Evolutionary conservation across 2,329 filamentous ascomycete genomes (phyloP).

Genomic region (Alternaria gaisen): DNA sequence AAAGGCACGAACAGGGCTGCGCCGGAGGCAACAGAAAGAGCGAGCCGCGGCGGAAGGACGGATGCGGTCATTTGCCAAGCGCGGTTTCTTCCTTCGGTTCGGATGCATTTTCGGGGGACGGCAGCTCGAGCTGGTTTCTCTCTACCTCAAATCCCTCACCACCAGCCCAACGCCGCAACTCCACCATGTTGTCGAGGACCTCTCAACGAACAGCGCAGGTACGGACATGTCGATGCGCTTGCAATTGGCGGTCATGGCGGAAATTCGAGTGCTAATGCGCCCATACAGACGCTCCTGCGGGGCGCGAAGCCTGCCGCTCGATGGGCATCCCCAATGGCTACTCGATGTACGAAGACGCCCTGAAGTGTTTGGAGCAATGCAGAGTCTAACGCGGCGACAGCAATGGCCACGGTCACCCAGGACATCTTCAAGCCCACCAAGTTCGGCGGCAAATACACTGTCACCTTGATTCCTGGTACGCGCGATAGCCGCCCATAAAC

Average conservation of each 20-base stretch:
- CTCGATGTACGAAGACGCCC: slow-evolving; percentile 60
- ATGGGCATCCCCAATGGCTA: slow-evolving; percentile 61
- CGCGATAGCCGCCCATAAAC: slow-evolving; percentile 27
- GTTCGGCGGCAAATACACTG: slow-evolving; percentile 99
- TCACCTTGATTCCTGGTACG: slow-evolving; percentile 93
- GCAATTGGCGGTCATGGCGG: slow-evolving; percentile 35
- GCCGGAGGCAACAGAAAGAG: slow-evolving; percentile 13
- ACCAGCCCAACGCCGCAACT: slow-evolving; percentile 38
- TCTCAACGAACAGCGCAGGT: slow-evolving; percentile 60
- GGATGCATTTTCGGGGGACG: slow-evolving; percentile 46
- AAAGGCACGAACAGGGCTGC: neutral
- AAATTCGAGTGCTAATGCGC: slow-evolving; percentile 35
- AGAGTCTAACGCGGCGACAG: slow-evolving; percentile 33
- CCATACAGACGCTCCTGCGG: slow-evolving; percentile 64
- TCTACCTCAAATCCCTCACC: slow-evolving; percentile 48
- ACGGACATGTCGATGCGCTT: slow-evolving; percentile 32
- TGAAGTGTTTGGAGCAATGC: neutral
- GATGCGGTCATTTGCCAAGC: slow-evolving; percentile 44
- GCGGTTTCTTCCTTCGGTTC: slow-evolving; percentile 29
- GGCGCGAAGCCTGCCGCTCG: slow-evolving; percentile 58
- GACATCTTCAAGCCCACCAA: slow-evolving; percentile 99
- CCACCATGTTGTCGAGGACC: slow-evolving; percentile 56
- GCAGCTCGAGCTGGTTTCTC: slow-evolving; percentile 46
- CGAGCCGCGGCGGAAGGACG: slow-evolving; percentile 30
- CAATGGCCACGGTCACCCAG: slow-evolving; percentile 74